Evolutionary conservation across 1,139 yeast species (phyloP).

Genomic region (Saccharomycopsis crataegensis): DNA sequence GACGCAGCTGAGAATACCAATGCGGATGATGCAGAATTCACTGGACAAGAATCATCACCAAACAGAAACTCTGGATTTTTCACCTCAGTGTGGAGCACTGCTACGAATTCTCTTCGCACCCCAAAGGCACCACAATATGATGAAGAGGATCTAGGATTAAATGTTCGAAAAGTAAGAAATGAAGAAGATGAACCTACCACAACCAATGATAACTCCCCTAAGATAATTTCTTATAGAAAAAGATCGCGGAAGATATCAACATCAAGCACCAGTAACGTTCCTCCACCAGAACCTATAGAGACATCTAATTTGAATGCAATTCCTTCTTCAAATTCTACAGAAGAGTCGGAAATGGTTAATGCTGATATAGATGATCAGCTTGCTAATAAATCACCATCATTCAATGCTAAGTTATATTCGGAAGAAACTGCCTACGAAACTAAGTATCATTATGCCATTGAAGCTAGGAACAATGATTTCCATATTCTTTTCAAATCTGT

Average conservation of each 20-base stretch:
- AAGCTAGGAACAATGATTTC: slow-evolving; percentile 53
- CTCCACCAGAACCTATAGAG: neutral
- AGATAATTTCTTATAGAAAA: slow-evolving; percentile 17
- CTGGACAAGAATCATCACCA: neutral
- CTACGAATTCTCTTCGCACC: slow-evolving; percentile 8
- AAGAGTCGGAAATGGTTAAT: neutral
- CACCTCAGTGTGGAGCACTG: slow-evolving; percentile 17
- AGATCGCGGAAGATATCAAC: slow-evolving; percentile 17
- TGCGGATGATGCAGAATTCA: neutral
- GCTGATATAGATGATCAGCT: slow-evolving; percentile 8
- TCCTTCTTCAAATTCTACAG: neutral
- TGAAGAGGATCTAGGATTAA: neutral
- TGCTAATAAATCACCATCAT: slow-evolving; percentile 14
- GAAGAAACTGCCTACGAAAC: slow-evolving; percentile 17
- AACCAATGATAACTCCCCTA: slow-evolving; percentile 1
- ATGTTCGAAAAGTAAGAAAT: neutral
- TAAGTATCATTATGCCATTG: slow-evolving; percentile 25
- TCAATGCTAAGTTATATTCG: slow-evolving; percentile 14
- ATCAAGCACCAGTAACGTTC: neutral
- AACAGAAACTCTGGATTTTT: slow-evolving; percentile 13
- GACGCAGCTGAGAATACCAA: too few relatives aligned
- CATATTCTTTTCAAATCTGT: slow-evolving; percentile 54
- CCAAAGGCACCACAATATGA: neutral
- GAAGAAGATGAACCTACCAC: neutral
- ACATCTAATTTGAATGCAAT: neutral